Evolutionary conservation across 2,329 filamentous ascomycete species (phyloP).

Genomic region (Stromatinia cepivora): DNA sequence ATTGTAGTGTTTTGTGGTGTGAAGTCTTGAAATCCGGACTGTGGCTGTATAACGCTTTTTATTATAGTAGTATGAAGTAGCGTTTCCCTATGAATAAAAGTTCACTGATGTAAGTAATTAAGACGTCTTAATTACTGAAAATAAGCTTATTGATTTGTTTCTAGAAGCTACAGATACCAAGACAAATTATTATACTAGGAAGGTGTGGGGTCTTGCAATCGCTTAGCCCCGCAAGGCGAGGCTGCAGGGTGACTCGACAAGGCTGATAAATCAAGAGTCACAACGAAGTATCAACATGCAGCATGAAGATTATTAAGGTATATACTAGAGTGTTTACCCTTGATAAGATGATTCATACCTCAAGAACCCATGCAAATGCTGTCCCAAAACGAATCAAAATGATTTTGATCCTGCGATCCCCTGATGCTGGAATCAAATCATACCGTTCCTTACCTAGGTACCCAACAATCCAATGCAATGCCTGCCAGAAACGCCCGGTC

Average conservation of each 20-base stretch:
- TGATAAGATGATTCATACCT: constrained; percentile 11
- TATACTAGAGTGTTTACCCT: background rate
- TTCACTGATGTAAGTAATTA: background rate
- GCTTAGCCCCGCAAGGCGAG: constrained; percentile 17
- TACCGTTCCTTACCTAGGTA: background rate
- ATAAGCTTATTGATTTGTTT: background rate
- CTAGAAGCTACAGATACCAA: background rate
- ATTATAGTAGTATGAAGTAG: background rate
- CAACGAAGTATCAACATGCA: background rate
- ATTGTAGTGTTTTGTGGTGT: constrained; percentile 3
- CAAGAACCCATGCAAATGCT: background rate
- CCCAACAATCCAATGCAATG: constrained; percentile 16
- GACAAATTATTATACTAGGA: constrained; percentile 16
- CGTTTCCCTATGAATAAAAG: background rate
- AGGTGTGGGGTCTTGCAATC: constrained; percentile 12
- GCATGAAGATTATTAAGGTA: background rate
- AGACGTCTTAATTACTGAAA: too few species aligned
- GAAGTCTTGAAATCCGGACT: background rate
- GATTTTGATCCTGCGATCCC: background rate
- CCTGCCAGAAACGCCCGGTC: constrained; percentile 16
- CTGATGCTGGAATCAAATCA: background rate
- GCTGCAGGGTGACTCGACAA: constrained; percentile 19
- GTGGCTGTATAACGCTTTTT: background rate
- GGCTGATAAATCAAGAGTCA: constrained; percentile 20
- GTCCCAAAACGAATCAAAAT: background rate